Evolutionary conservation across 1,284 basidiomycete genomes (phyloP).

Genomic region (Trametes pubescens): DNA sequence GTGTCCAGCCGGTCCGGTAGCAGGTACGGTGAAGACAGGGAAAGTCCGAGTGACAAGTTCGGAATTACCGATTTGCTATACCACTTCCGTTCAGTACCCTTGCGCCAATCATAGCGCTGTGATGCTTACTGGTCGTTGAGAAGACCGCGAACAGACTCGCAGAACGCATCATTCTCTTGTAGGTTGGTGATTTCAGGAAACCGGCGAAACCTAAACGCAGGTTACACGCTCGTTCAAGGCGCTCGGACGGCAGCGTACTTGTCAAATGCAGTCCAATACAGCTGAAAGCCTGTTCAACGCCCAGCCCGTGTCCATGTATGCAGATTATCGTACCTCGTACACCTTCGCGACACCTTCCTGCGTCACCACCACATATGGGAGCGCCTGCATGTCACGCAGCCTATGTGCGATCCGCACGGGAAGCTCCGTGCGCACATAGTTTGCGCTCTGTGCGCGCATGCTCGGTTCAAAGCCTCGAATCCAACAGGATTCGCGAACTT

Average conservation of each 20-base stretch:
- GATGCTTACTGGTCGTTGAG: constrained; percentile 76
- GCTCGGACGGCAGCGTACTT: constrained; percentile 56
- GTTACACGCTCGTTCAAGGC: constrained; percentile 26
- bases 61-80: constrained; percentile 79
- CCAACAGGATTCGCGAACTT: constrained; percentile 20
- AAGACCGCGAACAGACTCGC: constrained; percentile 70
- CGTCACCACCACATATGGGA: constrained; percentile 90
- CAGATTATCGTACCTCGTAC: constrained; percentile 71
- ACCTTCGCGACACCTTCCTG: constrained; percentile 87
- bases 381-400: constrained; percentile 84
- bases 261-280: constrained; percentile 86
- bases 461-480: background rate
- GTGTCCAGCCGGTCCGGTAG: constrained; percentile 82
- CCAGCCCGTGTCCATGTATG: background rate
- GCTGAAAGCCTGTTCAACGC: constrained; percentile 46
- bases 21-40: constrained; percentile 81
- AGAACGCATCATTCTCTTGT: constrained; percentile 83
- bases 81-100: background rate
- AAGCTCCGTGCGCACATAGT: constrained; percentile 89
- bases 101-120: background rate
- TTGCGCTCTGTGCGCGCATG: constrained; percentile 69
- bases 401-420: constrained; percentile 91
- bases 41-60: constrained; percentile 77
- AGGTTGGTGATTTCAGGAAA: constrained; percentile 80
- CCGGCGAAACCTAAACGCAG: constrained; percentile 66